Percentiles rank a stretch among this genome's conserved stretches.
phyloP scores from a whole-genome alignment of 495 filamentous ascomycete species.

The Massariosphaeria phaeospora region DNA sequence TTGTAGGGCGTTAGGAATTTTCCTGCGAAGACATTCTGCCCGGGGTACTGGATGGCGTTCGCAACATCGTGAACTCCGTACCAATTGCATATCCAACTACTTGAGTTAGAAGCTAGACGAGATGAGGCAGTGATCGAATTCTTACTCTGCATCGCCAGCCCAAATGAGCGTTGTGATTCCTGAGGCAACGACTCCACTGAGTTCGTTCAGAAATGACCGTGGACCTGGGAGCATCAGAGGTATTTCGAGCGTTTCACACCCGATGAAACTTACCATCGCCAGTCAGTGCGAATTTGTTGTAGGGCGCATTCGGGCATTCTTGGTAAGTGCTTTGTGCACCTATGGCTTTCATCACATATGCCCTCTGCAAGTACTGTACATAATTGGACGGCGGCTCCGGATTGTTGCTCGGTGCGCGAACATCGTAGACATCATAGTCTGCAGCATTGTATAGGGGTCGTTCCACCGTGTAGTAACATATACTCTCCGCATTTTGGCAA shows the following conservation, averaged over 20 bases:
- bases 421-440: conserved; percentile 51
- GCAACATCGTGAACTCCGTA: conserved; percentile 45
- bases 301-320: conserved; percentile 44
- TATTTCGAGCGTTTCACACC: conserved; percentile 44
- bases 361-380: conserved; percentile 41
- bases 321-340: conserved; percentile 48
- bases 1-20: conserved; percentile 45
- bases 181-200: conserved; percentile 47
- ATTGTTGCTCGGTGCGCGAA: conserved; percentile 45
- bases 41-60: conserved; percentile 37
- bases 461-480: conserved; percentile 47
- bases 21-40: conserved; percentile 41
- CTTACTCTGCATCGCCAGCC: conserved; percentile 46
- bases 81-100: conserved; percentile 58
- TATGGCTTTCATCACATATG: conserved; percentile 47
- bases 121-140: not conserved
- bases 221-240: conserved; percentile 37
- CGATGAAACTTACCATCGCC: conserved; percentile 45
- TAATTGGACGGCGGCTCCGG: conserved; percentile 50
- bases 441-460: conserved; percentile 35
- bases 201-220: conserved; percentile 47
- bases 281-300: conserved; percentile 44
- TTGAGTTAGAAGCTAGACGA: not conserved
- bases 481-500: conserved; percentile 44
- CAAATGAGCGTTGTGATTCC: conserved; percentile 50